Evolutionary conservation across 495 filamentous ascomycete species (phyloP), one percentile per base, ranked within the genome.

Genomic region (Penicillium lividum): DNA sequence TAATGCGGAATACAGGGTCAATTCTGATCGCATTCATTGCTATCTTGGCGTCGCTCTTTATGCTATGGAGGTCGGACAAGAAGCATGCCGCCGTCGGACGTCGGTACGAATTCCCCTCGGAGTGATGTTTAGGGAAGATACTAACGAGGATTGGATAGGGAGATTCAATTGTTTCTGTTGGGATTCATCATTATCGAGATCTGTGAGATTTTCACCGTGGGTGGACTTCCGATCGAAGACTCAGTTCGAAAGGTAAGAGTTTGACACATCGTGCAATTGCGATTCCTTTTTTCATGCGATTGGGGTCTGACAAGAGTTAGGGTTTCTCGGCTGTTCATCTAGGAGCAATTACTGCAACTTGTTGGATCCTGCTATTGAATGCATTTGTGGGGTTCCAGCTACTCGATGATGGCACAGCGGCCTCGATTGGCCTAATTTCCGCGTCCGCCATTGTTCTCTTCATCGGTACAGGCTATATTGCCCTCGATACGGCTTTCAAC

Each of bases 51-150:
- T 80, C 89, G 7, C 60, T 78, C 15, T 82, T 84, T 40, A 76
- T 99, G 52, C 54, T 97, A 66, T 85, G 86, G 73, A 79, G 87
- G 60, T 92, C 94, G n/a, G 90, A 99, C 63, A 83, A 81, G 70
- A 99, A 99, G 79, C 85, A 88, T 70, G 94, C 94, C 58, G 94
- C 94, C 52, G 94, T 99, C 46, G 94, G 94, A 40, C 81, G 94
- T 76, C 90, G 93, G 93, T 96, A 76, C 58, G 77, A 52, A 28
- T 51, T 34, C 16, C 54, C 56, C 43, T 16, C 11, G 42, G 3
- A n/a, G 25, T 5, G 10, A 51, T 15, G 43, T 38, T 46, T 31
- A 11, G 44, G 16, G 16, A 25, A 28, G 30, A 43, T 16, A 10
- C 52, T 67, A 62, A 64, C 53, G 8, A 7, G 29, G 16, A 15